These are phyloP conservation scores for Leucaena leucocephala DNA, from an alignment of 306 rosid species.

Conservation along the genomic window DNA sequence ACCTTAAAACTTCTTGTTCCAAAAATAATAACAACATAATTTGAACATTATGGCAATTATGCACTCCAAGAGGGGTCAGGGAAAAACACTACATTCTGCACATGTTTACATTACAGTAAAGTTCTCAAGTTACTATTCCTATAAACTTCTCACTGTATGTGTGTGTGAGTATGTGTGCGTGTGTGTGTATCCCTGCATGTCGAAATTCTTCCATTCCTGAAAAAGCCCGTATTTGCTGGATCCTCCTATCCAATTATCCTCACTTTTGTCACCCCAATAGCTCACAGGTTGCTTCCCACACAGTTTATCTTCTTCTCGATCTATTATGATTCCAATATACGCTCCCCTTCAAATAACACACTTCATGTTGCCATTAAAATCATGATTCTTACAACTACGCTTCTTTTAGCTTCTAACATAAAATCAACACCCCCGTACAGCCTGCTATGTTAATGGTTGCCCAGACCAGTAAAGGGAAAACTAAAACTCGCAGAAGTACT, in stretches of 20 bases:
- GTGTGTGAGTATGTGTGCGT: not conserved
- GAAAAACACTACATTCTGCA: not conserved
- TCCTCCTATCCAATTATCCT: not conserved
- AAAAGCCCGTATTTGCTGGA: conserved; percentile 1
- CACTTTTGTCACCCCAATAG: not conserved
- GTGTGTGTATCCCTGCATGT: not conserved
- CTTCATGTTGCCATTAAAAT: not conserved
- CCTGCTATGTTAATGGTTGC: not conserved
- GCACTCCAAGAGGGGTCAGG: not conserved
- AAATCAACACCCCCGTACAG: not conserved
- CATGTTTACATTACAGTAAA: not conserved
- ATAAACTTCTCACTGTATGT: not conserved
- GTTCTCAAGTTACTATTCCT: conserved; percentile 12
- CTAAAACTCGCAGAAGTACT: not conserved
- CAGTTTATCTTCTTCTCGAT: conserved; percentile 1
- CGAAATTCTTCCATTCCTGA: conserved; percentile 4
- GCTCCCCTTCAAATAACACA: conserved; percentile 19
- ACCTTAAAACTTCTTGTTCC: not conserved
- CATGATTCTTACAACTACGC: conserved; percentile 11
- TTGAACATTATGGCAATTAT: conserved; percentile 3
- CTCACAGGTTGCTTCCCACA: not conserved
- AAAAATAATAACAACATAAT: conserved; percentile 1
- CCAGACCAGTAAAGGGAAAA: conserved; percentile 4
- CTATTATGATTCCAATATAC: conserved; percentile 17
- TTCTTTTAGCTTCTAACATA: not conserved